Evolutionary conservation across 768 basidiomycete genomes (phyloP).

Genomic region (Suillus subalutaceus): DNA sequence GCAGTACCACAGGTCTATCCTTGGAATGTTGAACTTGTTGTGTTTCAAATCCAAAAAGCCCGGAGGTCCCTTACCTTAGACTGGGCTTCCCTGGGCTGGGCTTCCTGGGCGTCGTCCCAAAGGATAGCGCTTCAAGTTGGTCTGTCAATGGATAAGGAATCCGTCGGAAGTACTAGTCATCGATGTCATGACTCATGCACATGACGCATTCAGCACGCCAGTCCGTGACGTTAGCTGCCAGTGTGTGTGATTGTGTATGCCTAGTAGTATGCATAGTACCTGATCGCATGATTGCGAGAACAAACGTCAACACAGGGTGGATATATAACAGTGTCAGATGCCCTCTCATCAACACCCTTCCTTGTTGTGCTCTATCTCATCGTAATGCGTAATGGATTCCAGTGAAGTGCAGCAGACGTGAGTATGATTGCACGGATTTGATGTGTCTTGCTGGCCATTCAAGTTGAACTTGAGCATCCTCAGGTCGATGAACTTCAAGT

Average conservation of each 20-base stretch:
- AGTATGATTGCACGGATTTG: background rate
- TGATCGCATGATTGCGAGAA: too few relatives aligned
- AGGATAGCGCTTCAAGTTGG: background rate
- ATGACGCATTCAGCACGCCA: slow-evolving; percentile 16
- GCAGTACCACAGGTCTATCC: too few relatives aligned
- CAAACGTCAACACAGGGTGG: background rate
- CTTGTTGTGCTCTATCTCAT: background rate
- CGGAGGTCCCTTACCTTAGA: too few relatives aligned
- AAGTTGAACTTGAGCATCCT: background rate
- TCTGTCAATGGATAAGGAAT: background rate
- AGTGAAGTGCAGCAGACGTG: background rate
- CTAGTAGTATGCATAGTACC: too few relatives aligned
- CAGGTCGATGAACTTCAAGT: slow-evolving; percentile 5
- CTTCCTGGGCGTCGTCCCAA: background rate
- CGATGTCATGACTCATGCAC: too few relatives aligned
- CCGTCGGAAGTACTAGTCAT: background rate
- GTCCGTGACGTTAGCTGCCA: slow-evolving; percentile 10
- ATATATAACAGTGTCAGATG: background rate
- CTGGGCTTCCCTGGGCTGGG: too few relatives aligned
- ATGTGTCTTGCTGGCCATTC: background rate
- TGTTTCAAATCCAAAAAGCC: too few relatives aligned
- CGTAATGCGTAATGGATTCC: background rate
- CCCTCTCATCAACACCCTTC: background rate
- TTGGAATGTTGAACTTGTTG: too few relatives aligned
- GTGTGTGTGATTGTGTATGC: background rate